These are phyloP conservation scores for Tulasnella calospora DNA, from an alignment of 768 basidiomycete species.

Conservation along the genomic window DNA sequence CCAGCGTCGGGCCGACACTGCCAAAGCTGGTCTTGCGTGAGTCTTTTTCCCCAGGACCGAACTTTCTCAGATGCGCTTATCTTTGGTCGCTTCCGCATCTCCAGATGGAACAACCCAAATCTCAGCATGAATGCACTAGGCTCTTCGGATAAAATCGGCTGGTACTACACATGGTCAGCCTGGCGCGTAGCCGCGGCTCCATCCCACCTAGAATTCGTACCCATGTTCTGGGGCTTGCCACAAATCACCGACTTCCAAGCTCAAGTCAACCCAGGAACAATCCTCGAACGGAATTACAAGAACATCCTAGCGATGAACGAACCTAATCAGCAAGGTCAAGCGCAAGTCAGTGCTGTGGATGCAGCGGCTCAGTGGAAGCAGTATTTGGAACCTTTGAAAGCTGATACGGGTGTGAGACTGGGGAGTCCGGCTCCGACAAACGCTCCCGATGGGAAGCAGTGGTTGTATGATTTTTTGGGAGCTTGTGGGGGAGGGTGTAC, in stretches of 20 bases:
- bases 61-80: not conserved
- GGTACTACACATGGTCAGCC: constrained; percentile 53
- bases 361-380: constrained; percentile 50
- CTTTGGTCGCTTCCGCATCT: not conserved
- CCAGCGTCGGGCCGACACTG: not conserved
- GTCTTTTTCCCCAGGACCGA: not conserved
- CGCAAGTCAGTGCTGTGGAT: constrained; percentile 47
- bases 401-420: constrained; percentile 42
- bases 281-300: constrained; percentile 40
- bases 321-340: constrained; percentile 46
- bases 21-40: constrained; percentile 18
- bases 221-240: constrained; percentile 51
- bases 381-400: constrained; percentile 42
- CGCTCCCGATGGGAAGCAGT: constrained; percentile 50
- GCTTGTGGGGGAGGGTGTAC: constrained; percentile 50
- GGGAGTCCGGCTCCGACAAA: constrained; percentile 54
- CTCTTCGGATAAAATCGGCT: not conserved
- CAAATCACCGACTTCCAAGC: constrained; percentile 40
- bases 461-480: constrained; percentile 51
- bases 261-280: constrained; percentile 41
- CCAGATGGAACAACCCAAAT: constrained; percentile 12
- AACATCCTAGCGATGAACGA: constrained; percentile 54
- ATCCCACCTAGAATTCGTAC: constrained; percentile 49
- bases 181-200: constrained; percentile 32
- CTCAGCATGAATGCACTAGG: not conserved